These are phyloP conservation scores for Aspergillus neotritici DNA, from an alignment of 2,329 filamentous ascomycete genomes.

Conservation along the genomic window DNA sequence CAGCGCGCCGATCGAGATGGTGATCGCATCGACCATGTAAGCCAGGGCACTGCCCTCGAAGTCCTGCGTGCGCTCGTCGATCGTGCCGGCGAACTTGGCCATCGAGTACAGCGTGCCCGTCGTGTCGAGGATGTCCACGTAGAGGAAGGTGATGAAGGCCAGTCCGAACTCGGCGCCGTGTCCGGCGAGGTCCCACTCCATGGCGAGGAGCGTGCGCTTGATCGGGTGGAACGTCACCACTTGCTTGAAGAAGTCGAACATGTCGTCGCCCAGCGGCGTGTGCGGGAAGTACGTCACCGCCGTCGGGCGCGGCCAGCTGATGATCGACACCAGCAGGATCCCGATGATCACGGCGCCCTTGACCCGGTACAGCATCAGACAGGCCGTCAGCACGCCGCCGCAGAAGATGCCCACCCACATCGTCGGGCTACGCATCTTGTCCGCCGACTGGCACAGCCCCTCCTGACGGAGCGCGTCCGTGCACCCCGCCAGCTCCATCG, in stretches of 20 bases:
- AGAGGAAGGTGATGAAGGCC: slow-evolving; percentile 81
- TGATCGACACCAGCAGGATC: slow-evolving; percentile 76
- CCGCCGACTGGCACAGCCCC: slow-evolving; percentile 57
- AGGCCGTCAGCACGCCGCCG: slow-evolving; percentile 70
- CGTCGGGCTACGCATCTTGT: slow-evolving; percentile 75
- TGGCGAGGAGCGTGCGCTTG: slow-evolving; percentile 60
- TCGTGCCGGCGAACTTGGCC: slow-evolving; percentile 74
- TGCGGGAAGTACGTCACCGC: slow-evolving; percentile 76
- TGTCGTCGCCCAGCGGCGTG: slow-evolving; percentile 59
- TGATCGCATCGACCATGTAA: slow-evolving; percentile 73
- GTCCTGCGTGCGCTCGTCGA: slow-evolving; percentile 77
- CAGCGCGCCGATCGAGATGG: slow-evolving; percentile 72
- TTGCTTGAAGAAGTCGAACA: slow-evolving; percentile 81
- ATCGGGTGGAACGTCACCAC: slow-evolving; percentile 82
- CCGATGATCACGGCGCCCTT: slow-evolving; percentile 82
- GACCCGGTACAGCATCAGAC: slow-evolving; percentile 79
- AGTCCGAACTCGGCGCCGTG: slow-evolving; percentile 73
- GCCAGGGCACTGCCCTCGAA: slow-evolving; percentile 81
- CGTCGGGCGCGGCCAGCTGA: slow-evolving; percentile 78
- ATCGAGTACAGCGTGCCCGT: slow-evolving; percentile 86
- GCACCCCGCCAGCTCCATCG: slow-evolving; percentile 72
- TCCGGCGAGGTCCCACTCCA: slow-evolving; percentile 64
- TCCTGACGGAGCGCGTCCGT: slow-evolving; percentile 43
- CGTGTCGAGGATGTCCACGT: slow-evolving; percentile 82
- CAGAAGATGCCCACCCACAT: slow-evolving; percentile 90